Evolutionary conservation across 2,329 filamentous ascomycete species (phyloP), one percentile per base, ranked within the genome.

Genomic region (Cercospora sojina): DNA sequence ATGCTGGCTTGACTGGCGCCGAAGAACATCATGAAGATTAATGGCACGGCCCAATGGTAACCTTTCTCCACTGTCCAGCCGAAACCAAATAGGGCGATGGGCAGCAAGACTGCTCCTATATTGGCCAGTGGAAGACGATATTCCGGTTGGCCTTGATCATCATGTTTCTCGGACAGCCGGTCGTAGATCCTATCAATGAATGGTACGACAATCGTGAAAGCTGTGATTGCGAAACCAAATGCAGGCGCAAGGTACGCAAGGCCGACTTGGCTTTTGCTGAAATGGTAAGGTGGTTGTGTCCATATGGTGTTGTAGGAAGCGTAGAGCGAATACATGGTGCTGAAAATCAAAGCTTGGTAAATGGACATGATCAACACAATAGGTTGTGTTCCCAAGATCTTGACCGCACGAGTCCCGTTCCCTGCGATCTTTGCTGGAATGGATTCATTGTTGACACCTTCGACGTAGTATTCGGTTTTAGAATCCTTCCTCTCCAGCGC

Each of bases 1-100:
- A 84, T 83, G 69, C 83, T 80, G 5, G 85, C 82, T 62, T 85
- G 83, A 0, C 83, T 83, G 5, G 84, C 78, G 3, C 83, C 83
- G 65, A 83, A 84, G 70, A 81, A 80, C 62, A 80, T 79, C 0
- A 80, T 82, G 2, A 77, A 74, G 0, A 76, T 70, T 13, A 82
- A 77, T 3, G 78, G 75, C 4, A 77, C 76, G 35, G 77, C 72
- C 80, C 80, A 83, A 64, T 80, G 77, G 0, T 71, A 68, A 23
- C 78, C 74, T 47, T 74, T 76, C 56, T 83, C 75, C 0, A 82
- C 78, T 0, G 79, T 73, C 81, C 81, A 82, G 1, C 76, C 77
- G 62, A 79, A 79, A 73, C 76, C 80, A 68, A 83, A 82, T 0
- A 82, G 72, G 1, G 77, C 78, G 2, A 79, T 51, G 0, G 80